Evolutionary conservation across 2,329 filamentous ascomycete species (phyloP), one percentile per base, ranked within the genome.

Genomic region (Colletotrichum sp.): DNA sequence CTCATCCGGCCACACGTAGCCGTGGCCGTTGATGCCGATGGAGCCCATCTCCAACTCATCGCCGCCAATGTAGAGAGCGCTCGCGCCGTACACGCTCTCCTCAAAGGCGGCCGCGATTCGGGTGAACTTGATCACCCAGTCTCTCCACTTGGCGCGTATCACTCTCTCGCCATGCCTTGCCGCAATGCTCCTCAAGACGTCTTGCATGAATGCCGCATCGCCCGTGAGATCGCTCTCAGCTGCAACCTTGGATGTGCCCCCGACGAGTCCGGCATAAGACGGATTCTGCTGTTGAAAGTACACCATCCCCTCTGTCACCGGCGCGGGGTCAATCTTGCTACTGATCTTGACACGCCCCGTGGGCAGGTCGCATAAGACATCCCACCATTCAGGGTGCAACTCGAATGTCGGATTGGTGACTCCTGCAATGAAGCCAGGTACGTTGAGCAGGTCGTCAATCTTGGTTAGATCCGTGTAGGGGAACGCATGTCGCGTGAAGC

Each of bases 381-480:
- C 97, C 97, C 97, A 99, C 97, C 97, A 99, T 83, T 98, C 96
- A 0, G 94, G 95, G 81, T 99, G 96, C 81, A 96, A 92, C 77
- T 96, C 96, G 83, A 99, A 99, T 0, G 96, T 96, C 8, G 97
- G 97, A 82, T 99, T 99, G 2, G 96, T 99, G 55, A 99, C 97
- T 73, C 97, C 97, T 4, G 97, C 97, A 80, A 99, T 98, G 85
- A 99, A 99, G 3, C 97, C 97, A 8, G 97, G 96, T 0, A 99
- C 97, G 80, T 98, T 96, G 64, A 99, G 90, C 13, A 99, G 90
- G 82, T 99, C 97, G 79, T 99, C 97, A 75, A 99, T 96, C 86
- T 99, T 99, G 78, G 96, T 98, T 58, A 99, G 89, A 86, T 99
- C 97, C 1, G 97, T 99, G 82, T 99, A 99, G 3, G 97, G 97